Evolutionary conservation across 176 grass and related monocot species (phyloP).

Genomic region (Eragrostis curvula): DNA sequence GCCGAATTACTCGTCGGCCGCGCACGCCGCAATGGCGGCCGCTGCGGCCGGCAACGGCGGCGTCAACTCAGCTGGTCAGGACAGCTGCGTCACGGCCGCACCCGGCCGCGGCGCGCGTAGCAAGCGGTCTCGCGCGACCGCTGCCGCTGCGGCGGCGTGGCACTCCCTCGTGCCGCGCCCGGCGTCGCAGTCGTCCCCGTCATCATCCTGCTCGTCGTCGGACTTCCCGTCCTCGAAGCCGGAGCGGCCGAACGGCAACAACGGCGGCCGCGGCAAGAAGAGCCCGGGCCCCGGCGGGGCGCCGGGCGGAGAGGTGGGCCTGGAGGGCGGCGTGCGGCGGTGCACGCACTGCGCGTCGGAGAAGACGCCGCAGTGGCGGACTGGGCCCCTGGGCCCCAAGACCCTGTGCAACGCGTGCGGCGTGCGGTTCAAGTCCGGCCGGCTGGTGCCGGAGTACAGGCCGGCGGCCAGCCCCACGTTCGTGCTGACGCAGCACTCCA

Average conservation of each 20-base stretch:
- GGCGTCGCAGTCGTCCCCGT: slow-evolving; percentile 58
- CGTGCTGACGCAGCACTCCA: slow-evolving; percentile 98
- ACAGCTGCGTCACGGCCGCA: slow-evolving; percentile 54
- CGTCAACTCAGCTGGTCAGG: slow-evolving; percentile 34
- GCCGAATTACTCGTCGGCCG: slow-evolving; percentile 62
- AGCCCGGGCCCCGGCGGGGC: slow-evolving; percentile 20
- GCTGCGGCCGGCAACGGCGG: slow-evolving; percentile 31
- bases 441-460: slow-evolving; percentile 93
- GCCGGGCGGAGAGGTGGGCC: slow-evolving; percentile 30
- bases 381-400: slow-evolving; percentile 92
- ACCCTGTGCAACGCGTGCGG: slow-evolving; percentile 99
- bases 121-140: slow-evolving; percentile 61
- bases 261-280: slow-evolving; percentile 53
- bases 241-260: slow-evolving; percentile 12
- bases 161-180: slow-evolving; percentile 65
- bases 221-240: slow-evolving; percentile 74
- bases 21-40: slow-evolving; percentile 55
- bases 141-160: slow-evolving; percentile 58
- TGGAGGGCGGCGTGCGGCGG: slow-evolving; percentile 77
- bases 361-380: slow-evolving; percentile 99
- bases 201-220: slow-evolving; percentile 89
- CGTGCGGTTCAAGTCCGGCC: slow-evolving; percentile 87
- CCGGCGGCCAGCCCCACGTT: slow-evolving; percentile 95
- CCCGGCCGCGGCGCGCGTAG: slow-evolving; percentile 72
- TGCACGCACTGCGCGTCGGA: slow-evolving; percentile 99